A percentile compares a stretch with the other conserved stretches of the same genome.
phyloP scores from a whole-genome alignment of 495 filamentous ascomycete genomes.

The Tuber melanosporum region DNA sequence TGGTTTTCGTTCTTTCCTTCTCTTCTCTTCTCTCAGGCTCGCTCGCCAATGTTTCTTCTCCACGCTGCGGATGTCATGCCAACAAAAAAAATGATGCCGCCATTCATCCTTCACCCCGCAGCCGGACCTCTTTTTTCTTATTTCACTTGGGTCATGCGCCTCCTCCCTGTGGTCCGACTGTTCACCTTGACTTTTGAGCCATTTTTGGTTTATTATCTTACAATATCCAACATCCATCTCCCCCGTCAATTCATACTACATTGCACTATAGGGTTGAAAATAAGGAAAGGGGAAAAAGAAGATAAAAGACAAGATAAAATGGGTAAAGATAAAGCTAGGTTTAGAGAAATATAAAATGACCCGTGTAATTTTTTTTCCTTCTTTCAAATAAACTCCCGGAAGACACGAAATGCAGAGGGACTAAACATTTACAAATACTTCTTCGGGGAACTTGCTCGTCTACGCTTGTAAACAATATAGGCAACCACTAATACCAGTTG shows the following conservation, averaged over 20 bases:
- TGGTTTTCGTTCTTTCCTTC: neutral
- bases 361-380: neutral
- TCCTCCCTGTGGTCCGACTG: neutral
- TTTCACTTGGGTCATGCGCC: conserved; percentile 5
- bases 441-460: conserved; percentile 69
- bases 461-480: conserved; percentile 77
- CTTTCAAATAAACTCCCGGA: neutral
- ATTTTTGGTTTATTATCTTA: conserved; percentile 1
- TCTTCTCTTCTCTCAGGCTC: neutral
- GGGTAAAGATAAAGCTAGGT: neutral
- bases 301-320: neutral
- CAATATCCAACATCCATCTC: neutral
- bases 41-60: conserved; percentile 5
- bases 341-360: neutral
- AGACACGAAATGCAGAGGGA: conserved; percentile 6
- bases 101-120: neutral
- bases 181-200: neutral
- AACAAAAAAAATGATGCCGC: neutral
- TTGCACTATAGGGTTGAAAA: neutral
- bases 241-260: conserved; percentile 1
- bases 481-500: conserved; percentile 62
- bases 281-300: neutral
- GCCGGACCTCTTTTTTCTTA: neutral
- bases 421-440: conserved; percentile 67
- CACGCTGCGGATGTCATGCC: conserved; percentile 1